These are phyloP conservation scores for Zarea fungicola DNA, from an alignment of 2,329 filamentous ascomycete genomes.

Conservation along the genomic window DNA sequence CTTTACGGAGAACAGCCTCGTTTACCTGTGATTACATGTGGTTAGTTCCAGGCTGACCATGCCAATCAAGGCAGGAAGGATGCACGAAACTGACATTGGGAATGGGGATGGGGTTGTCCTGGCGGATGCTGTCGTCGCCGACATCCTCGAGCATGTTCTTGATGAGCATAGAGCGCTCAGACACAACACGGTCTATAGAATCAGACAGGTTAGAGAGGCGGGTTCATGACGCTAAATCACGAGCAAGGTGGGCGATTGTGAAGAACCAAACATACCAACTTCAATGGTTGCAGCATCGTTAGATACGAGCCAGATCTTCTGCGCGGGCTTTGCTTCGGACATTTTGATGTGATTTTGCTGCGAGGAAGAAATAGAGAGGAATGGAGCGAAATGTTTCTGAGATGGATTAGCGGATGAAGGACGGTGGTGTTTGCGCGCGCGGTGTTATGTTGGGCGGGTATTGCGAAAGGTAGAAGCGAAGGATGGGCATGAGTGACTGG, in stretches of 20 bases:
- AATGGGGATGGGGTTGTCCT: slow-evolving; percentile 73
- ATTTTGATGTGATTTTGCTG: slow-evolving; percentile 21
- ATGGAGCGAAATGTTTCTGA: background rate
- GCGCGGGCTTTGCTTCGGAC: slow-evolving; percentile 28
- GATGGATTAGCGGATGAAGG: too few relatives aligned
- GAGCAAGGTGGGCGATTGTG: background rate
- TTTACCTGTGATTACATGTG: slow-evolving; percentile 61
- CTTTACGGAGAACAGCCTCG: slow-evolving; percentile 88
- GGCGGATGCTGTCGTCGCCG: slow-evolving; percentile 53
- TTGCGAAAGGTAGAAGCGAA: too few relatives aligned
- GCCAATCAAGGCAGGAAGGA: background rate
- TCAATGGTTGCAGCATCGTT: slow-evolving; percentile 45
- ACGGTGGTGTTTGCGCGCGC: too few relatives aligned
- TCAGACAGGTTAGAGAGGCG: slow-evolving; percentile 10
- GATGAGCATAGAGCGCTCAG: slow-evolving; percentile 88
- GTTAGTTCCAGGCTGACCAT: slow-evolving; percentile 2
- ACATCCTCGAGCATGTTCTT: slow-evolving; percentile 98
- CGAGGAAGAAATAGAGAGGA: background rate
- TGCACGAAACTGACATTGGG: slow-evolving; percentile 59
- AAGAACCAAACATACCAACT: slow-evolving; percentile 36
- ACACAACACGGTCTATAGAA: slow-evolving; percentile 67
- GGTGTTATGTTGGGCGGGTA: too few relatives aligned
- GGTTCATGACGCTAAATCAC: background rate
- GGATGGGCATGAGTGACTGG: too few relatives aligned
- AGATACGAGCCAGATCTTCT: slow-evolving; percentile 46